phyloP scores from a whole-genome alignment of 257 asterid genomes.

The Jacaranda copaia region DNA sequence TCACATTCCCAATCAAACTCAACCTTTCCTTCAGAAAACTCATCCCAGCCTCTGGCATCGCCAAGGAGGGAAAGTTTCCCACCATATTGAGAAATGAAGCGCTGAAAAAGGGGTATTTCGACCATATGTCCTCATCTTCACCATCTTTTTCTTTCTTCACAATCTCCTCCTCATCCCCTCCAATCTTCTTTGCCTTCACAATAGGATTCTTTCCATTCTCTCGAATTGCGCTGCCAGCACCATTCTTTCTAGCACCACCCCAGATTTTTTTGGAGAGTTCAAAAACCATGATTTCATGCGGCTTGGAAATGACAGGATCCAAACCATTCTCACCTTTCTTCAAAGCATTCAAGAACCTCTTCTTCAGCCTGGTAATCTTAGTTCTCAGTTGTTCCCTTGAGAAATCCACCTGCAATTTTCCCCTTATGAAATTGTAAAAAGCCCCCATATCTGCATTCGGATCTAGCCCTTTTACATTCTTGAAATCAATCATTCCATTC shows the following conservation, averaged over 20 bases:
- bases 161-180: conserved; percentile 19
- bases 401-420: conserved; percentile 45
- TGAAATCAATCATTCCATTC: conserved; percentile 58
- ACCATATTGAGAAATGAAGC: conserved; percentile 37
- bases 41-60: conserved; percentile 16
- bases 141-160: conserved; percentile 29
- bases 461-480: conserved; percentile 41
- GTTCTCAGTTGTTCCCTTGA: conserved; percentile 49
- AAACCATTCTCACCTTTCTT: conserved; percentile 45
- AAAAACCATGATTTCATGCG: conserved; percentile 46
- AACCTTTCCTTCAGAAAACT: conserved; percentile 43
- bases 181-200: conserved; percentile 26
- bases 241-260: conserved; percentile 40
- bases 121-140: conserved; percentile 39
- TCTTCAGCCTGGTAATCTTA: conserved; percentile 56
- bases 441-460: conserved; percentile 49
- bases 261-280: conserved; percentile 59
- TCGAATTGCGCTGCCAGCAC: not conserved
- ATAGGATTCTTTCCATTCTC: conserved; percentile 23
- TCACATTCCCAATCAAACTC: conserved; percentile 45
- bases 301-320: conserved; percentile 51
- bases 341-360: conserved; percentile 47
- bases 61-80: conserved; percentile 25
- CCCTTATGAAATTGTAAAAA: conserved; percentile 51
- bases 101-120: conserved; percentile 50